Conservation (phyloP, 768 basidiomycete species). For the Phlebiopsis flavidoalba region DNA sequence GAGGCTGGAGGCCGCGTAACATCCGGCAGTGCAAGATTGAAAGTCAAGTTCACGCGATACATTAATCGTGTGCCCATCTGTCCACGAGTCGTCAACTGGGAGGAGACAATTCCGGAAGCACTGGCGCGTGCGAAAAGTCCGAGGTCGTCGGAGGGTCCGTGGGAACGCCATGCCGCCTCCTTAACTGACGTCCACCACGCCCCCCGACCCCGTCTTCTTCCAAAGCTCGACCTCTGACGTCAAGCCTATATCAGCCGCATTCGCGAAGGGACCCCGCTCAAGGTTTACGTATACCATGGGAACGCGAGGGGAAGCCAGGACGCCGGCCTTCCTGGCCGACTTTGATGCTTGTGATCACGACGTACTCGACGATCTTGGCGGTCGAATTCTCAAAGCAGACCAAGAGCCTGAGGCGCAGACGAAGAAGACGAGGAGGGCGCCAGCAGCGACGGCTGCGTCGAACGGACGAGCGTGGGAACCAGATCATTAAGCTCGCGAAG, state of each 20-base stretch:
- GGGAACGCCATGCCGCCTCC: conserved; percentile 38
- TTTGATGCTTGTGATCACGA: conserved; percentile 98
- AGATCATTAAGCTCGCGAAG: conserved; percentile 52
- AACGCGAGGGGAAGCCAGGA: conserved; percentile 83
- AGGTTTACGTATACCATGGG: conserved; percentile 95
- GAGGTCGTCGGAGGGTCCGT: conserved; percentile 77
- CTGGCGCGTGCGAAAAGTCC: conserved; percentile 88
- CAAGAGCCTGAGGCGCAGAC: conserved; percentile 52
- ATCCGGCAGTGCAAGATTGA: conserved; percentile 70
- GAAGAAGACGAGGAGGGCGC: conserved; percentile 63
- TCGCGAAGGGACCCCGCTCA: conserved; percentile 40
- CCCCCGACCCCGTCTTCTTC: conserved; percentile 11
- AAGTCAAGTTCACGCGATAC: conserved; percentile 84
- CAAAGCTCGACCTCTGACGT: conserved; percentile 6
- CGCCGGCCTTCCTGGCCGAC: conserved; percentile 79
- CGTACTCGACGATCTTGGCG: conserved; percentile 92
- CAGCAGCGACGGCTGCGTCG: conserved; percentile 56
- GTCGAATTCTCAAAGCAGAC: conserved; percentile 92
- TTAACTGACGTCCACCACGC: conserved; percentile 30
- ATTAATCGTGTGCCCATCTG: conserved; percentile 92
- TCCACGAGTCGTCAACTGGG: conserved; percentile 98
- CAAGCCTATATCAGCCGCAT: conserved; percentile 13
- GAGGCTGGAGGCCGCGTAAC: conserved; percentile 61
- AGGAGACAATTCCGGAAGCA: conserved; percentile 98
- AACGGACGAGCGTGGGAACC: conserved; percentile 68